Base-by-base conservation (phyloP, 208 protist genomes). In the Novymonas esmeraldas region DNA sequence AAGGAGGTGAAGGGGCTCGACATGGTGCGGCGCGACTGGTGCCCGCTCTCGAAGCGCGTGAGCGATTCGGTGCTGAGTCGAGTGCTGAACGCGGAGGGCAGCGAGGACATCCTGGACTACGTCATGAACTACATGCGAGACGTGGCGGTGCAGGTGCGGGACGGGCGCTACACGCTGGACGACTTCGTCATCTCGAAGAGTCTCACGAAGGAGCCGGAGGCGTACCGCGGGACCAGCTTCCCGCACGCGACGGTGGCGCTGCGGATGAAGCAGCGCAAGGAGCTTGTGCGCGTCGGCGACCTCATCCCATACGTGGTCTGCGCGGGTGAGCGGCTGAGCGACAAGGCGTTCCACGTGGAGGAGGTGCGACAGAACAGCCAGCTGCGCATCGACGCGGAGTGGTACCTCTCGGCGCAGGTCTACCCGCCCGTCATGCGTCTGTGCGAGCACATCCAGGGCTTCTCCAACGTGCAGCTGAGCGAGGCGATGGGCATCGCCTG, bases 1-100 rank as follows among this genome's bases (percentile, higher is more conserved):
- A 82, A 84, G 41, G 97, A 99, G 74, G 83, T 98, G 9, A 99
- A 99, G 78, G 99, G 99, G 42, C 74, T 99, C 0, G 99, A 99
- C 79, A 95, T 99, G 55, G 99, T 99, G 34, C 90, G 99, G 22
- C 94, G 99, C 52, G 99, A 99, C 81, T 99, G 99, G 99, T 99
- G 98, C 83, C 91, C 92, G 18, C 81, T 99, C 14, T 97, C 98
- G 5, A 95, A 98, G 66, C 61, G 96, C 18, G 90, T 98, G 16
- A 94, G 97, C 28, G 82, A 96, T 33, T 75, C 73, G n/a, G 90
- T 99, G 31, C 82, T 99, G 36, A 92, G 98, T 33, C 70, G 96
- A 44, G 96, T 99, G 50, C 82, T 99, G 33, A 94, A 82, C 33
- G 85, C 85, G 16, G 79, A 93, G 34, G 87, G 78, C 33, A 79